phyloP scores from a whole-genome alignment of 208 protist species.

The Novymonas esmeraldas region DNA sequence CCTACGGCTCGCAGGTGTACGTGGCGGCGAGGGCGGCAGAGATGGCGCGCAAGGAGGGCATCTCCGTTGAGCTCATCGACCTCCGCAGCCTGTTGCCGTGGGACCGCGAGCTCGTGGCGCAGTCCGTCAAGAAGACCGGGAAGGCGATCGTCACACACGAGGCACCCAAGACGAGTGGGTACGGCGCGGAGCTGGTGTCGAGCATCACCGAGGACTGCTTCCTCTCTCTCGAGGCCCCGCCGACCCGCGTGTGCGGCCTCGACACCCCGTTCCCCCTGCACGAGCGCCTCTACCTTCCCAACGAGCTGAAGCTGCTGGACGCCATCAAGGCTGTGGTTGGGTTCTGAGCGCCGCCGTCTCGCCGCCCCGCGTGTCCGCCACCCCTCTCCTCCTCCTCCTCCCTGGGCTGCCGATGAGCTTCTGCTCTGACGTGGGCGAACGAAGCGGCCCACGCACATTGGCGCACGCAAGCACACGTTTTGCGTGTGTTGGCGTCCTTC shows the following conservation, averaged over 20 bases:
- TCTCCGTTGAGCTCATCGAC: constrained; percentile 97
- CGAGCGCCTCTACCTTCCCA: constrained; percentile 96
- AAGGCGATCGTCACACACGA: constrained; percentile 94
- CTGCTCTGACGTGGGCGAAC: too few relatives aligned
- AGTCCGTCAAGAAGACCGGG: constrained; percentile 94
- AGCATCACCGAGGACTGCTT: constrained; percentile 95
- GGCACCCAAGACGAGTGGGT: constrained; percentile 94
- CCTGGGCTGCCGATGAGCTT: too few relatives aligned
- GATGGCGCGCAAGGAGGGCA: constrained; percentile 82
- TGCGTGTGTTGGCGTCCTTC: too few relatives aligned
- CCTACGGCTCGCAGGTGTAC: constrained; percentile 92
- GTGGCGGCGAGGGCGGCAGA: constrained; percentile 74
- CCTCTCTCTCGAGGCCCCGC: constrained; percentile 95
- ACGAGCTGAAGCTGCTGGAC: constrained; percentile 90
- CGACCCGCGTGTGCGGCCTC: constrained; percentile 96
- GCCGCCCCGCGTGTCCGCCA: too few relatives aligned
- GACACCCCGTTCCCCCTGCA: constrained; percentile 97
- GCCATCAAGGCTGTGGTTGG: constrained; percentile 56
- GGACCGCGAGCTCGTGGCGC: constrained; percentile 94
- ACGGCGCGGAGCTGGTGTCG: constrained; percentile 94
- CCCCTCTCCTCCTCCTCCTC: background rate
- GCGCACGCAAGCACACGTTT: too few relatives aligned
- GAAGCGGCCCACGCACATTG: too few relatives aligned
- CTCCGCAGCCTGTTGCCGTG: constrained; percentile 95
- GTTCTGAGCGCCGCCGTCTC: constrained; percentile 29